These are phyloP conservation scores for Cardamine chenopodiifolia DNA, from an alignment of 345 rosid genomes.

Conservation along the genomic window DNA sequence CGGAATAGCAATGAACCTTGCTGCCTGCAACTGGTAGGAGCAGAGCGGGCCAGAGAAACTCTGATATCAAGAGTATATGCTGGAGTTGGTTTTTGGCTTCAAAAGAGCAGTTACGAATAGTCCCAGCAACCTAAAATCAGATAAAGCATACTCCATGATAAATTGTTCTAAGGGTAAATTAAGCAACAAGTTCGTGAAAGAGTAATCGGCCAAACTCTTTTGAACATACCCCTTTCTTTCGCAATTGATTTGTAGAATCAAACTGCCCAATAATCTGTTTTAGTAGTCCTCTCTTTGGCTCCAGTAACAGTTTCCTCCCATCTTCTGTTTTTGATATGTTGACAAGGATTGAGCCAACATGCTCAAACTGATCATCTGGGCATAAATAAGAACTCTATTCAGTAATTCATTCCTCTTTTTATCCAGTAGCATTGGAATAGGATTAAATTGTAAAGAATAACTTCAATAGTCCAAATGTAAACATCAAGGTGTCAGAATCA, in stretches of 20 bases:
- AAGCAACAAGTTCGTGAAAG: neutral
- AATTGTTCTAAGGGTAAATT: neutral
- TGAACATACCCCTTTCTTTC: conserved; percentile 83
- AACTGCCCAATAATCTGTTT: conserved; percentile 85
- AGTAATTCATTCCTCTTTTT: neutral
- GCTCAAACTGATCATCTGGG: conserved; percentile 89
- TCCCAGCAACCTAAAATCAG: conserved; percentile 71
- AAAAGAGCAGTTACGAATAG: conserved; percentile 84
- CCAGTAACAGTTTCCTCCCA: conserved; percentile 78
- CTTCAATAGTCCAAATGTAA: neutral
- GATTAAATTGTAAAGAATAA: neutral
- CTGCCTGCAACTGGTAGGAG: conserved; percentile 93
- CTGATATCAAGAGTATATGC: conserved; percentile 77
- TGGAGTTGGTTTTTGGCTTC: conserved; percentile 88
- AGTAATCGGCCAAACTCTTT: conserved; percentile 10
- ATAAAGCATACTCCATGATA: neutral
- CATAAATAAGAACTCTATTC: neutral
- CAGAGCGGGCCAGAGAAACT: conserved; percentile 93
- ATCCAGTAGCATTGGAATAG: neutral
- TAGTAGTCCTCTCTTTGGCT: conserved; percentile 73
- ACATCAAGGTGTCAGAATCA: neutral
- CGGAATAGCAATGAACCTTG: conserved; percentile 51
- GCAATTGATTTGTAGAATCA: conserved; percentile 65
- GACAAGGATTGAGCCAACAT: conserved; percentile 88
- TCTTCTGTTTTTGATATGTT: conserved; percentile 84